Evolutionary conservation across 495 filamentous ascomycete genomes (phyloP).

Genomic region (Aspergillus funiculosus): DNA sequence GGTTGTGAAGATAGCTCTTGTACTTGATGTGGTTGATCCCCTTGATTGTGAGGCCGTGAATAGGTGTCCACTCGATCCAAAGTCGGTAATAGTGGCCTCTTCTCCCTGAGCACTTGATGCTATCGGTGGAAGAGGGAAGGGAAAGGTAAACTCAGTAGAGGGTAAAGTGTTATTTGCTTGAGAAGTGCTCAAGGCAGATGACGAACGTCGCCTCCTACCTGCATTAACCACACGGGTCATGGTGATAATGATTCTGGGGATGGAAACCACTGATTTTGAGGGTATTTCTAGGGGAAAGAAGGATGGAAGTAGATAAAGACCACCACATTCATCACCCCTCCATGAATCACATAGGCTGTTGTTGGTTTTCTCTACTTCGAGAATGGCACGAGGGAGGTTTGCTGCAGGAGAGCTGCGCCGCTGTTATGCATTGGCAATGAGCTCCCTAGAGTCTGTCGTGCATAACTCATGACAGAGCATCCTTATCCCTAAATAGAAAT

Average conservation of each 20-base stretch:
- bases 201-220: too few relatives aligned
- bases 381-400: not conserved
- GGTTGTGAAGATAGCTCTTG: not conserved
- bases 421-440: not conserved
- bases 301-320: too few relatives aligned
- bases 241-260: not conserved
- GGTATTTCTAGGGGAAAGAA: too few relatives aligned
- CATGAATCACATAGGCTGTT: too few relatives aligned
- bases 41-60: not conserved
- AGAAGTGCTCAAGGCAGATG: too few relatives aligned
- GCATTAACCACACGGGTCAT: too few relatives aligned
- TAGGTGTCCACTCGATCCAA: not conserved
- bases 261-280: too few relatives aligned
- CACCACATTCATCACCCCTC: too few relatives aligned
- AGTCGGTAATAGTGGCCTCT: not conserved
- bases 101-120: not conserved
- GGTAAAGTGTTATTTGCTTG: too few relatives aligned
- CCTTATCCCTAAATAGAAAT: not conserved
- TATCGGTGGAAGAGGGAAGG: not conserved
- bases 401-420: conserved; percentile 3
- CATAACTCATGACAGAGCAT: not conserved
- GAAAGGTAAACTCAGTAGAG: not conserved
- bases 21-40: not conserved
- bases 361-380: not conserved
- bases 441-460: not conserved